A percentile compares a stretch with the other conserved stretches of the same genome.
phyloP scores from a whole-genome alignment of 2,329 filamentous ascomycete genomes.

The Trichoderma atrobrunneum region DNA sequence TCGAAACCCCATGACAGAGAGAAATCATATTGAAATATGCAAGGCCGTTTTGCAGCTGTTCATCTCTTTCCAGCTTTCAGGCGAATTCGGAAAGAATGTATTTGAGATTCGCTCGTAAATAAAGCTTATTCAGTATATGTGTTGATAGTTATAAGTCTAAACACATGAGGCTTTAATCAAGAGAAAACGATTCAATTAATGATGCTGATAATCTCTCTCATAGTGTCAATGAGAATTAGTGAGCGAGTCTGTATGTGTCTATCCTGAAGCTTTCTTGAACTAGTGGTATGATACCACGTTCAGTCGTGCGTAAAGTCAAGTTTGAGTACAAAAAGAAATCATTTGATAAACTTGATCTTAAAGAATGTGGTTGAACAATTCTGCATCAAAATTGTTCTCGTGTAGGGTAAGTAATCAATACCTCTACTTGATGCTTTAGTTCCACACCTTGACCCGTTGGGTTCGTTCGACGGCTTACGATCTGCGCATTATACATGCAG shows the following conservation, averaged over 20 bases:
- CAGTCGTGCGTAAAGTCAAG: background rate
- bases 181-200: background rate
- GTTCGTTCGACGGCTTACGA: background rate
- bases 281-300: too few relatives aligned
- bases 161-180: background rate
- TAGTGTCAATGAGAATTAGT: too few relatives aligned
- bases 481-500: background rate
- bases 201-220: background rate
- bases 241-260: too few relatives aligned
- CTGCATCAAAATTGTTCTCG: too few relatives aligned
- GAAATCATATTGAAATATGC: background rate
- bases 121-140: too few relatives aligned
- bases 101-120: background rate
- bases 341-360: too few relatives aligned
- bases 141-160: background rate
- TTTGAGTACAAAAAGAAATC: too few relatives aligned
- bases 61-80: background rate
- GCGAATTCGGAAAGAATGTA: background rate
- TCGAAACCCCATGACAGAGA: background rate
- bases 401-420: too few relatives aligned
- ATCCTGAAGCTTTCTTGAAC: too few relatives aligned
- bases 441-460: background rate
- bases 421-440: background rate
- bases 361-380: too few relatives aligned
- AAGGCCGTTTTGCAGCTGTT: background rate